A percentile compares a stretch with the other conserved stretches of the same genome.
phyloP scores from a whole-genome alignment of 768 basidiomycete species.

The Tephrocybe rancida region DNA sequence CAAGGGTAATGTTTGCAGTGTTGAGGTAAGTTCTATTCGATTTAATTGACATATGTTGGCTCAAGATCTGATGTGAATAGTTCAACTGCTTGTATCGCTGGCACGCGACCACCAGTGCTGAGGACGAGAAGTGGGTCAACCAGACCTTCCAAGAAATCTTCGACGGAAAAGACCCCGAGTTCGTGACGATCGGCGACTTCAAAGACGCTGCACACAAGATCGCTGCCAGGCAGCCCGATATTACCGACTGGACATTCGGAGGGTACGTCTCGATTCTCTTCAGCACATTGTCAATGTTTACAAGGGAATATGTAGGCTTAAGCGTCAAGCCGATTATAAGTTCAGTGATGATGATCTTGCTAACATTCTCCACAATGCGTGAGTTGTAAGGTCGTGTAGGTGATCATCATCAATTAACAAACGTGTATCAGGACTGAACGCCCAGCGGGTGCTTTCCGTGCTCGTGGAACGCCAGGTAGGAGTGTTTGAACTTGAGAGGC shows the following conservation, averaged over 20 bases:
- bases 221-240: constrained; percentile 42
- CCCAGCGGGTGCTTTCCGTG: constrained; percentile 74
- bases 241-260: constrained; percentile 70
- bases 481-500: neutral
- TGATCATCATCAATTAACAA: constrained; percentile 1
- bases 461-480: constrained; percentile 68
- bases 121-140: constrained; percentile 73
- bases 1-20: constrained; percentile 79
- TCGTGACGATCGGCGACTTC: constrained; percentile 53
- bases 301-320: constrained; percentile 39
- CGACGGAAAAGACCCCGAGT: constrained; percentile 49
- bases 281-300: neutral
- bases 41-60: neutral
- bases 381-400: constrained; percentile 24
- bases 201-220: constrained; percentile 42
- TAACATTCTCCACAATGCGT: constrained; percentile 67
- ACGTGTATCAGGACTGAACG: constrained; percentile 57
- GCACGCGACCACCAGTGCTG: constrained; percentile 78
- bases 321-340: constrained; percentile 57
- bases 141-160: constrained; percentile 54
- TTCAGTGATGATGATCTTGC: constrained; percentile 79
- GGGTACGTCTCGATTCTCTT: constrained; percentile 37
- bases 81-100: constrained; percentile 86
- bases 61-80: constrained; percentile 30
- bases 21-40: constrained; percentile 55